Conservation (phyloP, 192 early-diverging fungal species). For the Phlyctochytrium arcticum region DNA sequence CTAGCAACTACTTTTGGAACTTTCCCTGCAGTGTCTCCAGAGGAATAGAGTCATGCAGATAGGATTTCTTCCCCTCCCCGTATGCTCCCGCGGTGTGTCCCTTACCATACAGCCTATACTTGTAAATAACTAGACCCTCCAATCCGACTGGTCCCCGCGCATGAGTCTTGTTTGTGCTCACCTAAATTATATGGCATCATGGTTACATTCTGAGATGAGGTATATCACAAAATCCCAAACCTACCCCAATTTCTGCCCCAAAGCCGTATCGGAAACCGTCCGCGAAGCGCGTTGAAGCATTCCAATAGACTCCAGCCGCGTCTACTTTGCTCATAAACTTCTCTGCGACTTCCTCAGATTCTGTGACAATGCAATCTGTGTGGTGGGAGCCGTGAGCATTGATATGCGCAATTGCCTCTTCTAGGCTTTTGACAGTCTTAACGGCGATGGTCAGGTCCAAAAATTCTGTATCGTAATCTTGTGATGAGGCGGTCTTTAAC, state of each 20-base stretch:
- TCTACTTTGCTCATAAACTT: slow-evolving; percentile 90
- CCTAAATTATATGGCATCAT: slow-evolving; percentile 23
- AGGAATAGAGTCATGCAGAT: slow-evolving; percentile 52
- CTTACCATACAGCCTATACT: slow-evolving; percentile 86
- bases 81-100: slow-evolving; percentile 82
- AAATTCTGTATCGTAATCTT: slow-evolving; percentile 90
- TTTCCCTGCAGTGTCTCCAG: not conserved
- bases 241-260: slow-evolving; percentile 93
- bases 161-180: slow-evolving; percentile 98
- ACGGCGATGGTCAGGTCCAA: slow-evolving; percentile 83
- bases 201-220: not conserved
- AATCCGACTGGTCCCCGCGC: slow-evolving; percentile 96
- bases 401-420: slow-evolving; percentile 87
- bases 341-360: slow-evolving; percentile 64
- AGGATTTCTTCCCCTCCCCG: slow-evolving; percentile 71
- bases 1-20: too few species aligned
- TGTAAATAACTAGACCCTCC: slow-evolving; percentile 98
- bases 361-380: slow-evolving; percentile 93
- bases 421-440: slow-evolving; percentile 65
- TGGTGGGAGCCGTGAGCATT: slow-evolving; percentile 92
- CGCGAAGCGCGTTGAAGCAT: slow-evolving; percentile 92
- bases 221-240: not conserved
- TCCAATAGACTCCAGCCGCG: slow-evolving; percentile 98
- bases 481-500: slow-evolving; percentile 29
- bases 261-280: slow-evolving; percentile 99